Conservation (phyloP, 2,329 filamentous ascomycete species). For the Annulohypoxylon truncatum region DNA sequence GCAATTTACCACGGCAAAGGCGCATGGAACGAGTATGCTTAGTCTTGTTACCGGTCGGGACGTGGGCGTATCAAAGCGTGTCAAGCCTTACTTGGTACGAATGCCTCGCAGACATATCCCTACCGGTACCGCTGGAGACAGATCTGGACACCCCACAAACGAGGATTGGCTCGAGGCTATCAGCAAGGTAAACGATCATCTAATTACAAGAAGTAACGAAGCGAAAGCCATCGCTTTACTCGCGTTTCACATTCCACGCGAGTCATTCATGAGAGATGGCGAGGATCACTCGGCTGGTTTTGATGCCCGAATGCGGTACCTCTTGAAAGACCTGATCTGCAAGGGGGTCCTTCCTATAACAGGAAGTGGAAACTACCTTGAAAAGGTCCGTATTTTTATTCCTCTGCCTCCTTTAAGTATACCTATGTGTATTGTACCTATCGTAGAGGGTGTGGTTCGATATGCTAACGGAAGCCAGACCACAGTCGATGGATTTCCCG, state of each 20-base stretch:
- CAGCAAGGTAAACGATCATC: conserved; percentile 6
- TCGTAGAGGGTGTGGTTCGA: neutral
- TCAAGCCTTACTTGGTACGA: conserved; percentile 4
- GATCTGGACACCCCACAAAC: neutral
- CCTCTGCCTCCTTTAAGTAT: neutral
- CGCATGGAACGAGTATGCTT: conserved; percentile 6
- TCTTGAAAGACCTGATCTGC: neutral
- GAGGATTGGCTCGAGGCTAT: conserved; percentile 13
- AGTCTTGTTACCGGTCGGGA: conserved; percentile 2
- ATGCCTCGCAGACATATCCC: conserved; percentile 2
- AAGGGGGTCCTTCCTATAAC: conserved; percentile 4
- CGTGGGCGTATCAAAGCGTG: conserved; percentile 5
- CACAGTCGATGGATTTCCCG: conserved; percentile 5
- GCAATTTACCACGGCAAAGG: neutral
- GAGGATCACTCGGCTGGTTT: neutral
- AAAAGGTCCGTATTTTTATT: neutral
- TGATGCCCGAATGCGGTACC: neutral
- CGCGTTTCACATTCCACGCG: neutral
- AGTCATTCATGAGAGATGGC: neutral
- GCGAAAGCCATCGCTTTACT: conserved; percentile 3
- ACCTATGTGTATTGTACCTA: too few species aligned
- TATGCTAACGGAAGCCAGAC: neutral
- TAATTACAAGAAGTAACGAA: neutral
- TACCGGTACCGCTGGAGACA: neutral
- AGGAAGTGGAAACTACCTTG: neutral